Conservation (phyloP, 192 early-diverging fungal species). For the Coemansia sp. region DNA sequence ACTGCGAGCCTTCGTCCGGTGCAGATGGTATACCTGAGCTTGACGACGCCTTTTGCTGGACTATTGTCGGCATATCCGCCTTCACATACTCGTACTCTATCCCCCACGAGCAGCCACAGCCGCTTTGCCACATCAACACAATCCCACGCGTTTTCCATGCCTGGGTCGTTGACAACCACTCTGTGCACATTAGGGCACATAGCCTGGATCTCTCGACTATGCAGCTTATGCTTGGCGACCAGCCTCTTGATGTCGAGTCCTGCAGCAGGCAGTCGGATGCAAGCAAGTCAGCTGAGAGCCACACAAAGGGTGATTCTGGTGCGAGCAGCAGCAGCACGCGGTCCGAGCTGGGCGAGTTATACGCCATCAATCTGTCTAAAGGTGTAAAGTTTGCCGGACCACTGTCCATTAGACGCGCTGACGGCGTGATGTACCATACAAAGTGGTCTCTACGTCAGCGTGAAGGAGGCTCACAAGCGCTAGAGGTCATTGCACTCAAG, state of each 20-base stretch:
- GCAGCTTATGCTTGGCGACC: slow-evolving; percentile 27
- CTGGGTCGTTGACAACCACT: background rate
- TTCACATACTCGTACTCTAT: slow-evolving; percentile 48
- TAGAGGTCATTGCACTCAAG: slow-evolving; percentile 35
- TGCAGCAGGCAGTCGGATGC: background rate
- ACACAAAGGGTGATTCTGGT: background rate
- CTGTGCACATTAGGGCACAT: slow-evolving; percentile 15
- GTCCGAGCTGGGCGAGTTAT: background rate
- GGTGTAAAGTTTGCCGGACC: slow-evolving; percentile 13
- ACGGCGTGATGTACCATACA: slow-evolving; percentile 44
- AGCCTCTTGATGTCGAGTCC: slow-evolving; percentile 15
- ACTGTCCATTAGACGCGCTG: slow-evolving; percentile 30
- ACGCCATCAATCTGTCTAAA: slow-evolving; percentile 17
- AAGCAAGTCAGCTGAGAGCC: slow-evolving; percentile 6
- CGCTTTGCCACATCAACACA: slow-evolving; percentile 16
- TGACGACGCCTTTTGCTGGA: slow-evolving; percentile 85
- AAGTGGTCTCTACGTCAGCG: slow-evolving; percentile 37
- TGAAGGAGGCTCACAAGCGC: background rate
- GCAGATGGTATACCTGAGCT: slow-evolving; percentile 48
- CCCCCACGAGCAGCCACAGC: slow-evolving; percentile 18
- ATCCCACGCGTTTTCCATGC: slow-evolving; percentile 29
- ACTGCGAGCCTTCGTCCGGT: background rate
- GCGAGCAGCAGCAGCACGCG: background rate
- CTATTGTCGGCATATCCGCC: slow-evolving; percentile 76
- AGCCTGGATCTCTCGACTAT: slow-evolving; percentile 23